These are phyloP conservation scores for Phytopythium mirpurense DNA, from an alignment of 352 stramenopile genomes.

Conservation along the genomic window DNA sequence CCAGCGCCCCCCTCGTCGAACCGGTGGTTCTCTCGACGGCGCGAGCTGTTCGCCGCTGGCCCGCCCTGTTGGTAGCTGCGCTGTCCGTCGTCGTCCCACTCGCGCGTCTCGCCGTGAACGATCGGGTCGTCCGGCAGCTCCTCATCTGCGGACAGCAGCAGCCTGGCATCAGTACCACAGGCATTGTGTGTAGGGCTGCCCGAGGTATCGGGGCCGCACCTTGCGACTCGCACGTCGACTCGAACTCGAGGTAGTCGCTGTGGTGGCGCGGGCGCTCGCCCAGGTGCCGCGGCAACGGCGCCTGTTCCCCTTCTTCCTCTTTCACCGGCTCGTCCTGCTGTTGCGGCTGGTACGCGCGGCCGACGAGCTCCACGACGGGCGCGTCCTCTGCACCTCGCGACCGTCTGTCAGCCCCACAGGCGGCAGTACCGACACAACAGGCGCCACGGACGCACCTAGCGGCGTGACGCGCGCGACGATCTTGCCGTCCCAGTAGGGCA, in stretches of 20 bases:
- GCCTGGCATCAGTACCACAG: too few species aligned
- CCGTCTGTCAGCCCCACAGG: too few species aligned
- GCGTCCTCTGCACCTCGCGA: background rate
- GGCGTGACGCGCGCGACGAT: conserved; percentile 67
- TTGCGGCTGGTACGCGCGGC: background rate
- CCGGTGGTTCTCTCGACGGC: conserved; percentile 10
- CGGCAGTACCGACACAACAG: too few species aligned
- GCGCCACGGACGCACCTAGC: conserved; percentile 20
- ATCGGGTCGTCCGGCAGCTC: conserved; percentile 13
- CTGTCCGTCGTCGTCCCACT: conserved; percentile 12
- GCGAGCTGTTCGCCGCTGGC: background rate
- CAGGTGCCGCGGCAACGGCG: conserved; percentile 2
- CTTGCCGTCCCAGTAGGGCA: conserved; percentile 62
- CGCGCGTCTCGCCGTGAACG: conserved; percentile 12
- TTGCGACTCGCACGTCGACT: conserved; percentile 50
- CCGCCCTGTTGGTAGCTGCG: conserved; percentile 23
- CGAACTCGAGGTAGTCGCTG: conserved; percentile 54
- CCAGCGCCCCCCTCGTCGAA: conserved; percentile 22
- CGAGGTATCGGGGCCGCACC: too few species aligned
- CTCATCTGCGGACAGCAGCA: conserved; percentile 22
- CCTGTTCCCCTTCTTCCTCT: conserved; percentile 21
- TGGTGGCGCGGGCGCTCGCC: conserved; percentile 10
- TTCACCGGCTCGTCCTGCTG: conserved; percentile 37
- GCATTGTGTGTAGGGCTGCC: too few species aligned
- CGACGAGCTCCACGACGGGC: conserved; percentile 1